Percentiles rank a stretch among this genome's conserved stretches.
Conservation (phyloP, 2,329 filamentous ascomycete genomes). For the Capronia americana region DNA sequence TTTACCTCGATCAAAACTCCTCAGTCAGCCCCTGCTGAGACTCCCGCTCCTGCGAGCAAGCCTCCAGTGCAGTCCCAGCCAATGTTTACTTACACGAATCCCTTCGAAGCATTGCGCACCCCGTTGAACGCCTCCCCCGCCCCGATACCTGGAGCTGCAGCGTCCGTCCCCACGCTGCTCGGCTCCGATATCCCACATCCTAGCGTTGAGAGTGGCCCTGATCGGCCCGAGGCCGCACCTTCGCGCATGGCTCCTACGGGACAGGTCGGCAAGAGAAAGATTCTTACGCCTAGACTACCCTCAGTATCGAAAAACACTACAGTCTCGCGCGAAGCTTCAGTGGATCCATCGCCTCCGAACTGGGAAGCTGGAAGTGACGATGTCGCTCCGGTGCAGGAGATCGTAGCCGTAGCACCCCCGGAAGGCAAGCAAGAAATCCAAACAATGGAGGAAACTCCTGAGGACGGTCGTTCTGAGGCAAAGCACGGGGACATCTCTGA, state of each 20-base stretch:
- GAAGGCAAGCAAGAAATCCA: not conserved
- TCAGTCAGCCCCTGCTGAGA: conserved; percentile 41
- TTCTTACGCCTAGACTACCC: conserved; percentile 30
- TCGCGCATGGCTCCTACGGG: conserved; percentile 20
- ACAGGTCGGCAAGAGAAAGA: conserved; percentile 28
- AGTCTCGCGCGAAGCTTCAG: conserved; percentile 28
- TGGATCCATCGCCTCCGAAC: conserved; percentile 22
- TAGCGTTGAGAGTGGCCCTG: conserved; percentile 28
- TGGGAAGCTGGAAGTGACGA: conserved; percentile 13
- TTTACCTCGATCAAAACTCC: conserved; percentile 7
- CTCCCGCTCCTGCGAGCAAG: conserved; percentile 44
- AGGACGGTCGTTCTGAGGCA: not conserved
- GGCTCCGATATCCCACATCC: conserved; percentile 43
- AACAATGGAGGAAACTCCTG: not conserved
- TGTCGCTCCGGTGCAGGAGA: conserved; percentile 1
- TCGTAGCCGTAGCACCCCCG: not conserved
- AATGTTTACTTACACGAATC: conserved; percentile 74
- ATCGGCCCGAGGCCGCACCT: conserved; percentile 9
- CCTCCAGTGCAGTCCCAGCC: conserved; percentile 49
- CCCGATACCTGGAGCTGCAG: conserved; percentile 49
- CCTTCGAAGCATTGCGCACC: conserved; percentile 72
- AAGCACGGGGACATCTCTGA: not conserved
- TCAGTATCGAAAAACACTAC: conserved; percentile 24
- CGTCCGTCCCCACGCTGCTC: conserved; percentile 36
- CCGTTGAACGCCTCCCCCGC: conserved; percentile 70